These are phyloP conservation scores for Hypericum perforatum DNA, from an alignment of 345 rosid genomes.

Conservation along the genomic window DNA sequence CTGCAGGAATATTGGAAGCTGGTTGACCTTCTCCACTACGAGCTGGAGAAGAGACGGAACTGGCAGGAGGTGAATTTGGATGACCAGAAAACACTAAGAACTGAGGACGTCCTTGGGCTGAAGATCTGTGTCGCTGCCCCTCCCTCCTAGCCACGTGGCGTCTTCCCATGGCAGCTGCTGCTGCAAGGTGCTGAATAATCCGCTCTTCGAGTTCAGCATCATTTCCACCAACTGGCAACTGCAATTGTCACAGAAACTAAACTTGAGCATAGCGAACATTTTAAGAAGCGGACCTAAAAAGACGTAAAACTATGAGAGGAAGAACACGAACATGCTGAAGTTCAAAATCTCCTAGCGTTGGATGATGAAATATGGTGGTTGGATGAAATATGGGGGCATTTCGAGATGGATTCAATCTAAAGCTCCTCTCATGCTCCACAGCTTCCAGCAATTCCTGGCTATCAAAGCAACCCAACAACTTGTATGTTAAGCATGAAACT, in stretches of 20 bases:
- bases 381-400: slow-evolving; percentile 84
- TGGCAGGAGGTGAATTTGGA: slow-evolving; percentile 37
- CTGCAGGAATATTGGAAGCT: slow-evolving; percentile 23
- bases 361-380: slow-evolving; percentile 86
- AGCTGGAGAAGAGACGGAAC: slow-evolving; percentile 43
- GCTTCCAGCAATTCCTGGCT: slow-evolving; percentile 95
- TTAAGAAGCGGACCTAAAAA: background rate
- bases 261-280: background rate
- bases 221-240: slow-evolving; percentile 70
- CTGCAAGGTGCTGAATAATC: slow-evolving; percentile 89
- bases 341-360: slow-evolving; percentile 90
- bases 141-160: slow-evolving; percentile 77
- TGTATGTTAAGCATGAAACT: slow-evolving; percentile 1
- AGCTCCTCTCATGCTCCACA: slow-evolving; percentile 70
- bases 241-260: slow-evolving; percentile 15
- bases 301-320: slow-evolving; percentile 6
- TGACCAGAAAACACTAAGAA: slow-evolving; percentile 66
- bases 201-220: slow-evolving; percentile 91
- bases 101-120: slow-evolving; percentile 67
- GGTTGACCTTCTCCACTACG: slow-evolving; percentile 47
- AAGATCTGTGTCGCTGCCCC: slow-evolving; percentile 64
- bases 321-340: slow-evolving; percentile 67
- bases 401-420: slow-evolving; percentile 65
- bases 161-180: slow-evolving; percentile 97
- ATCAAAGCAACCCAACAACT: slow-evolving; percentile 12